Conservation (phyloP, 2,329 filamentous ascomycete species). For the Colletotrichum echinochloae region DNA sequence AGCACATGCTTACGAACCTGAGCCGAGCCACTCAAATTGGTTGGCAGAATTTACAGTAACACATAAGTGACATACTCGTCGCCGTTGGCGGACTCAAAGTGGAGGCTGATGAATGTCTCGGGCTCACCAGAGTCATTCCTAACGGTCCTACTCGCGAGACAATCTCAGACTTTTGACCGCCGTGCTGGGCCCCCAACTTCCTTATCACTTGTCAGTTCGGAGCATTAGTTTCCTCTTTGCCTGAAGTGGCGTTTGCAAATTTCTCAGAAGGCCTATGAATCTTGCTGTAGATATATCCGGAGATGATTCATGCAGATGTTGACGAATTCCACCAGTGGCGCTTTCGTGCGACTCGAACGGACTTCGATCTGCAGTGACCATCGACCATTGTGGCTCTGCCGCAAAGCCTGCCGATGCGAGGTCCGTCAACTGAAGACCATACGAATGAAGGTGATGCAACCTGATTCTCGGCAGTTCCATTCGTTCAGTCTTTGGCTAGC, state of each 20-base stretch:
- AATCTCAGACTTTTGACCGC: background rate
- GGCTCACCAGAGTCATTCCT: constrained; percentile 3
- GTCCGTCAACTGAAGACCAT: background rate
- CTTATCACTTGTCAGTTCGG: background rate
- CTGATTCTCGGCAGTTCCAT: background rate
- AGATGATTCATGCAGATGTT: background rate
- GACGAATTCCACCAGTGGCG: background rate
- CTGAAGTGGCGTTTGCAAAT: too few relatives aligned
- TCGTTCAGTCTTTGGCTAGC: background rate
- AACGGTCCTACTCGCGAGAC: constrained; percentile 11
- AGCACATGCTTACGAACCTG: background rate
- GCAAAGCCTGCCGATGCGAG: background rate
- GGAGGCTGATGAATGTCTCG: constrained; percentile 7
- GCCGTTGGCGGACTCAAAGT: background rate
- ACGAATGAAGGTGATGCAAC: background rate
- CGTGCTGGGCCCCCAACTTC: background rate
- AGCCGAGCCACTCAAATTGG: background rate
- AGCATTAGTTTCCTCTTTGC: too few relatives aligned
- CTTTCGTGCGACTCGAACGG: background rate
- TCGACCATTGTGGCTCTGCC: background rate
- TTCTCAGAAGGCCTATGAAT: background rate
- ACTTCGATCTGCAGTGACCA: background rate
- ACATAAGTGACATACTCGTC: background rate
- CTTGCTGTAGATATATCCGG: background rate
- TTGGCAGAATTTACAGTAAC: background rate